phyloP scores from a whole-genome alignment of 495 filamentous ascomycete species.

The Penicillium silybi region DNA sequence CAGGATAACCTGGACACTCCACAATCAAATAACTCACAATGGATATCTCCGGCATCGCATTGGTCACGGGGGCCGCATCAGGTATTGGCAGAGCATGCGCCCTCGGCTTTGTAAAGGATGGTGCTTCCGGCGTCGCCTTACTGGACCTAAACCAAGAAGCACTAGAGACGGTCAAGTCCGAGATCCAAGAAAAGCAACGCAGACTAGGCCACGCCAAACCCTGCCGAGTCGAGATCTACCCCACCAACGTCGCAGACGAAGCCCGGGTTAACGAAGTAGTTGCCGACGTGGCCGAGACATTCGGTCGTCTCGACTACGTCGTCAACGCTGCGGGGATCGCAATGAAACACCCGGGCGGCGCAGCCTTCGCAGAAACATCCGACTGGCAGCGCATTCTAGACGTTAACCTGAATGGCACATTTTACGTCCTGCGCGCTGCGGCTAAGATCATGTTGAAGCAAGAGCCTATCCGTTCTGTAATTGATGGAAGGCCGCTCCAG shows the following conservation, averaged over 20 bases:
- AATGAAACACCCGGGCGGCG: conserved; percentile 29
- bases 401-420: conserved; percentile 41
- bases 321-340: conserved; percentile 41
- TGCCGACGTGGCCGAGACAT: conserved; percentile 19
- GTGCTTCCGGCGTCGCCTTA: conserved; percentile 15
- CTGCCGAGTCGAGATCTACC: conserved; percentile 13
- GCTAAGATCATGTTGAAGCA: conserved; percentile 39
- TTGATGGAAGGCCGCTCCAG: conserved; percentile 19
- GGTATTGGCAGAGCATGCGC: conserved; percentile 22
- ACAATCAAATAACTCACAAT: background rate
- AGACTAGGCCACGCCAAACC: background rate
- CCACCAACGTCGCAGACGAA: conserved; percentile 32
- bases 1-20: background rate
- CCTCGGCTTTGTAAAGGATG: conserved; percentile 16
- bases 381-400: conserved; percentile 39
- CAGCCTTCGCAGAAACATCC: conserved; percentile 24
- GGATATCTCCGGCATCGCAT: conserved; percentile 22
- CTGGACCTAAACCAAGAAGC: conserved; percentile 15
- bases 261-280: conserved; percentile 28
- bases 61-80: conserved; percentile 21
- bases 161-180: conserved; percentile 12
- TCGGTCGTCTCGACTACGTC: conserved; percentile 42
- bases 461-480: conserved; percentile 29
- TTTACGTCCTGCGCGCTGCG: conserved; percentile 39
- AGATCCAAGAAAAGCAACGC: conserved; percentile 10